Conservation (phyloP, 1,284 basidiomycete species). For the Boletus semigastroideus region DNA sequence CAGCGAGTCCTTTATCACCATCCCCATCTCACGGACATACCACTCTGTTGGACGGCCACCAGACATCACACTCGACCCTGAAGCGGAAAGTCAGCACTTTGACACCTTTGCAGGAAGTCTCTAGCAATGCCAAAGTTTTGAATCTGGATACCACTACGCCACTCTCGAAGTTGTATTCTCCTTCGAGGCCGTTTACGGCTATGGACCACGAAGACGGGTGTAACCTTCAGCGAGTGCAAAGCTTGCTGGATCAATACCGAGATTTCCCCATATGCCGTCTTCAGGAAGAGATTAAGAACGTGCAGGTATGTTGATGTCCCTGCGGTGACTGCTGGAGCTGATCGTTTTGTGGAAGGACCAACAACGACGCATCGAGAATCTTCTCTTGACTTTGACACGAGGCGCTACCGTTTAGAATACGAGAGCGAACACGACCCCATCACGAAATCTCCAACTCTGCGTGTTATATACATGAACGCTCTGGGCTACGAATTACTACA, state of each 20-base stretch:
- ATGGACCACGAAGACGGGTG: constrained; percentile 35
- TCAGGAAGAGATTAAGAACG: constrained; percentile 76
- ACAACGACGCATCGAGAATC: constrained; percentile 74
- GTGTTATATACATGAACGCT: neutral
- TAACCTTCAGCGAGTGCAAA: constrained; percentile 55
- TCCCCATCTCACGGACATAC: constrained; percentile 5
- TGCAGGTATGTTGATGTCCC: constrained; percentile 52
- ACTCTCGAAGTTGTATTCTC: constrained; percentile 28
- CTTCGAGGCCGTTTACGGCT: constrained; percentile 14
- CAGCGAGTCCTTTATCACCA: constrained; percentile 14
- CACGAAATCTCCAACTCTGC: neutral
- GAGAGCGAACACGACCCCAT: neutral
- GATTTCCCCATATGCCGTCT: constrained; percentile 61
- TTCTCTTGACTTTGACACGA: constrained; percentile 55
- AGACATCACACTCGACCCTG: constrained; percentile 9
- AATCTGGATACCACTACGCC: constrained; percentile 32
- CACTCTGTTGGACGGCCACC: constrained; percentile 11
- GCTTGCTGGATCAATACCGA: constrained; percentile 58
- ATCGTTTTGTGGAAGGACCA: constrained; percentile 51
- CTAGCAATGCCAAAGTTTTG: constrained; percentile 31
- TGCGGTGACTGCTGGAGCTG: neutral
- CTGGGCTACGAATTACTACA: constrained; percentile 1
- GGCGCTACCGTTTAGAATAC: constrained; percentile 37
- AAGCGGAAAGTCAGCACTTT: constrained; percentile 32
- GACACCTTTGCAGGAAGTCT: constrained; percentile 27